Conservation (phyloP, 768 basidiomycete genomes). For the Kwoniella sp. region DNA sequence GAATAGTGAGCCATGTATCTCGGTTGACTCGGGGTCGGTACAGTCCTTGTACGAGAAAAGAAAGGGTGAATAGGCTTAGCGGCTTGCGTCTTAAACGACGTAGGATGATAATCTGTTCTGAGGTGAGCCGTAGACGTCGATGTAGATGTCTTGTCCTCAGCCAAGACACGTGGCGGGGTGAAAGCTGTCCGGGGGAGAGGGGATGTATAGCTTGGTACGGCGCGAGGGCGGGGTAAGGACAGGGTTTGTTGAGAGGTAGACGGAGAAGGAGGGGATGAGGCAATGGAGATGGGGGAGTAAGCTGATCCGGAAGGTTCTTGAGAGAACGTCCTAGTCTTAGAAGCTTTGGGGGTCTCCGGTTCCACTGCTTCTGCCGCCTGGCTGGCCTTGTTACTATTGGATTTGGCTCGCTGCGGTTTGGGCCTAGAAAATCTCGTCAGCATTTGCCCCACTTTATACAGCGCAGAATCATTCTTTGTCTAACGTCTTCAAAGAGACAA, state of each 20-base stretch:
- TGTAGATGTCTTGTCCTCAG: too few relatives aligned
- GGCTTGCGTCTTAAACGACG: neutral
- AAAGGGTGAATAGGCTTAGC: constrained; percentile 46
- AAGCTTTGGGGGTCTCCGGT: neutral
- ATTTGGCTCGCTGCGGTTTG: too few relatives aligned
- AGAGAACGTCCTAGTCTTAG: neutral
- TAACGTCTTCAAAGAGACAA: too few relatives aligned
- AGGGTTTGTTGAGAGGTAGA: neutral
- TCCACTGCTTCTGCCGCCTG: too few relatives aligned
- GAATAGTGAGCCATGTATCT: constrained; percentile 39
- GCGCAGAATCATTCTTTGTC: too few relatives aligned
- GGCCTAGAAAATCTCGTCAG: too few relatives aligned
- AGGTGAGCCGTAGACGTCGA: too few relatives aligned
- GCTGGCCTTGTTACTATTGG: too few relatives aligned
- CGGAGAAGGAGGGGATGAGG: constrained; percentile 23
- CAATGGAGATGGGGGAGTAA: constrained; percentile 27
- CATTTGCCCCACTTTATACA: too few relatives aligned
- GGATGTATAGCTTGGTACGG: constrained; percentile 26
- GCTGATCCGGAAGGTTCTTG: constrained; percentile 10
- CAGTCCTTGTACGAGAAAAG: constrained; percentile 30
- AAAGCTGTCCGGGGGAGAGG: constrained; percentile 31
- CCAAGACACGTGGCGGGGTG: too few relatives aligned
- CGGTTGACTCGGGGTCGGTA: constrained; percentile 31
- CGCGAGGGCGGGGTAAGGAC: constrained; percentile 14
- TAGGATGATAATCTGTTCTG: neutral